Evolutionary conservation across 2,329 filamentous ascomycete species (phyloP).

Genomic region (Xylariaceae sp.): DNA sequence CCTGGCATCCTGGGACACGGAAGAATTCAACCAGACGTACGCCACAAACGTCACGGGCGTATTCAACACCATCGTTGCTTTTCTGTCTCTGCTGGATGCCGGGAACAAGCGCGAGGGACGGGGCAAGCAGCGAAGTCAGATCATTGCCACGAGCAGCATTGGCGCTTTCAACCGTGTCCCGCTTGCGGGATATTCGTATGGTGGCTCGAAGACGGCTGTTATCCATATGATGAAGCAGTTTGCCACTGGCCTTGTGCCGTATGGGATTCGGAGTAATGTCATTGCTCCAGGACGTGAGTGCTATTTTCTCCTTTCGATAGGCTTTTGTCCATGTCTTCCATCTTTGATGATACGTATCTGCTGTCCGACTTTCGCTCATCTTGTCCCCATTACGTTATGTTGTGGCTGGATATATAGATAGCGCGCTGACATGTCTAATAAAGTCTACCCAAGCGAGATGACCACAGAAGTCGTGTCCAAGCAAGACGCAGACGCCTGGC

Average conservation of each 20-base stretch:
- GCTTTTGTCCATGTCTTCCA: neutral
- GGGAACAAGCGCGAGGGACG: slow-evolving; percentile 58
- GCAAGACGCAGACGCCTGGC: slow-evolving; percentile 29
- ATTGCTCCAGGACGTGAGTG: slow-evolving; percentile 40
- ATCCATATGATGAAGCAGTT: slow-evolving; percentile 72
- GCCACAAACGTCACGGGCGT: slow-evolving; percentile 65
- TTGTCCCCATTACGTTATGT: too few species aligned
- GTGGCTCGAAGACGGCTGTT: slow-evolving; percentile 69
- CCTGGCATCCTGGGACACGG: slow-evolving; percentile 44
- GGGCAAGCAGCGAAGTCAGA: slow-evolving; percentile 50
- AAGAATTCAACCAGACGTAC: slow-evolving; percentile 64
- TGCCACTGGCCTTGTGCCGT: slow-evolving; percentile 64
- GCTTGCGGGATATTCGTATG: slow-evolving; percentile 70
- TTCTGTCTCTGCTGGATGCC: slow-evolving; percentile 63
- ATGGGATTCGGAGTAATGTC: slow-evolving; percentile 51
- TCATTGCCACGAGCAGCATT: slow-evolving; percentile 69
- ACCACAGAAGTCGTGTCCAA: slow-evolving; percentile 43
- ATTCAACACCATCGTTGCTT: slow-evolving; percentile 68
- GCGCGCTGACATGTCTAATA: neutral
- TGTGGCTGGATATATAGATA: too few species aligned
- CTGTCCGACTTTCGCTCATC: neutral
- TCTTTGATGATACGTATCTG: neutral
- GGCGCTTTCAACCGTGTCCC: slow-evolving; percentile 66
- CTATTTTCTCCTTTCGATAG: neutral
- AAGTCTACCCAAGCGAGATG: slow-evolving; percentile 56